These are phyloP conservation scores for Penicillium paradoxum DNA, from an alignment of 495 filamentous ascomycete genomes.

Conservation along the genomic window DNA sequence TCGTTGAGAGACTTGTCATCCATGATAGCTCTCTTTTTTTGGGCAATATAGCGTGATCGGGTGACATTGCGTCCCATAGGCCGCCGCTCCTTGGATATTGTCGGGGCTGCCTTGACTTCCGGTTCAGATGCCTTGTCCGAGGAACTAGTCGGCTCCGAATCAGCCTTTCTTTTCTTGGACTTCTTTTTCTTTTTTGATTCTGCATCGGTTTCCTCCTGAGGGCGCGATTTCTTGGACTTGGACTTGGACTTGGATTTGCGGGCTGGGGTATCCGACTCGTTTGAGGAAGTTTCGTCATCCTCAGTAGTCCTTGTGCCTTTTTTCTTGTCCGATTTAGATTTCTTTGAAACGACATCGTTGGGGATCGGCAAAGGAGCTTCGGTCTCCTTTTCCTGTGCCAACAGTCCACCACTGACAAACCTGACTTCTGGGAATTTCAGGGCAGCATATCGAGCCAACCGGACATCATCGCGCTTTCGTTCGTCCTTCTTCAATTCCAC, in stretches of 20 bases:
- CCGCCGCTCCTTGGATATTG: constrained; percentile 39
- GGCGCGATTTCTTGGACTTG: constrained; percentile 15
- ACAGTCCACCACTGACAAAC: constrained; percentile 75
- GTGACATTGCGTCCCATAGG: constrained; percentile 56
- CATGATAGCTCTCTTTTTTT: constrained; percentile 69
- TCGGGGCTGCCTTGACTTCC: constrained; percentile 15
- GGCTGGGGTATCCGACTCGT: constrained; percentile 1
- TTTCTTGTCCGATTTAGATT: constrained; percentile 20
- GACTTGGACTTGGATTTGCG: constrained; percentile 19
- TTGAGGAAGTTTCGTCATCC: constrained; percentile 3
- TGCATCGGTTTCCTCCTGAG: constrained; percentile 11
- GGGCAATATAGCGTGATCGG: constrained; percentile 66
- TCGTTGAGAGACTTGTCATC: constrained; percentile 71
- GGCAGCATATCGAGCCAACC: constrained; percentile 61
- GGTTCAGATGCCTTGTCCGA: constrained; percentile 6
- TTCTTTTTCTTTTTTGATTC: constrained; percentile 37
- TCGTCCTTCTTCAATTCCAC: constrained; percentile 60
- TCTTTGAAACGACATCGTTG: constrained; percentile 15
- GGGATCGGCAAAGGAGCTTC: constrained; percentile 17
- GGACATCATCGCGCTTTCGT: constrained; percentile 54
- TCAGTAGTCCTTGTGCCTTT: constrained; percentile 4
- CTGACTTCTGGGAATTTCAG: constrained; percentile 66
- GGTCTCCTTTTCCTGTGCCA: constrained; percentile 62
- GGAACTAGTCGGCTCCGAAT: constrained; percentile 20
- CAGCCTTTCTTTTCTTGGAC: constrained; percentile 50